phyloP scores from a whole-genome alignment of 148 eudicot genomes.

The Spergularia marina region DNA sequence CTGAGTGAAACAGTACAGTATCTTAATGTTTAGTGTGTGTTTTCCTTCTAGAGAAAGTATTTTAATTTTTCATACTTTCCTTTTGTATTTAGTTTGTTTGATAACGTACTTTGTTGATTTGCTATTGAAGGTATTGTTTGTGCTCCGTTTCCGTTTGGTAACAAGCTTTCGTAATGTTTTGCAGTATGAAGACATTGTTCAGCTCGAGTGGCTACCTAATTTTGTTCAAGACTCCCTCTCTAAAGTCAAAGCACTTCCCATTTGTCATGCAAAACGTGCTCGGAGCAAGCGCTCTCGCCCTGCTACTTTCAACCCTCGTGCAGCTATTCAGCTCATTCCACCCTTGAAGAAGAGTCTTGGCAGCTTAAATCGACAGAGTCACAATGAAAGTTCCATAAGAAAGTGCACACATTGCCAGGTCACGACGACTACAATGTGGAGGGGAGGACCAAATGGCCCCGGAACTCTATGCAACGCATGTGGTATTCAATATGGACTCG shows the following conservation, averaged over 20 bases:
- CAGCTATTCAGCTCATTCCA: slow-evolving; percentile 34
- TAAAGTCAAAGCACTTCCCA: slow-evolving; percentile 36
- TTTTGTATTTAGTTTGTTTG: too few species aligned
- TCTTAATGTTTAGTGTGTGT: too few species aligned
- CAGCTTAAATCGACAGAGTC: slow-evolving; percentile 16
- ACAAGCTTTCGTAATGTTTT: not conserved
- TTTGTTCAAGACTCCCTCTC: slow-evolving; percentile 86
- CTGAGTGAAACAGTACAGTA: too few species aligned
- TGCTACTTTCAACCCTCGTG: slow-evolving; percentile 54
- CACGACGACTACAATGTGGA: slow-evolving; percentile 91
- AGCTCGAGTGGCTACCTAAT: slow-evolving; percentile 87
- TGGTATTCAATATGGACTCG: slow-evolving; percentile 83
- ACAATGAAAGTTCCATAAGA: slow-evolving; percentile 33
- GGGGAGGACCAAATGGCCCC: slow-evolving; percentile 90
- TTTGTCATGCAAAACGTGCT: slow-evolving; percentile 56
- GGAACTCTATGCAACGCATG: slow-evolving; percentile 92
- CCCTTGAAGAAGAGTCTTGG: slow-evolving; percentile 26
- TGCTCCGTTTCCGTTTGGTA: not conserved
- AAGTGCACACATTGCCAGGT: slow-evolving; percentile 92
- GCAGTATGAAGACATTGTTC: slow-evolving; percentile 87
- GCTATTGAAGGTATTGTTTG: not conserved
- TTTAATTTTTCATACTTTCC: too few species aligned
- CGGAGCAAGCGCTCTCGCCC: slow-evolving; percentile 99
- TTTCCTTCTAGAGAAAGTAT: too few species aligned
- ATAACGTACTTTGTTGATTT: not conserved